phyloP scores from a whole-genome alignment of 192 early-diverging fungal genomes.

The Dissophora ornata region DNA sequence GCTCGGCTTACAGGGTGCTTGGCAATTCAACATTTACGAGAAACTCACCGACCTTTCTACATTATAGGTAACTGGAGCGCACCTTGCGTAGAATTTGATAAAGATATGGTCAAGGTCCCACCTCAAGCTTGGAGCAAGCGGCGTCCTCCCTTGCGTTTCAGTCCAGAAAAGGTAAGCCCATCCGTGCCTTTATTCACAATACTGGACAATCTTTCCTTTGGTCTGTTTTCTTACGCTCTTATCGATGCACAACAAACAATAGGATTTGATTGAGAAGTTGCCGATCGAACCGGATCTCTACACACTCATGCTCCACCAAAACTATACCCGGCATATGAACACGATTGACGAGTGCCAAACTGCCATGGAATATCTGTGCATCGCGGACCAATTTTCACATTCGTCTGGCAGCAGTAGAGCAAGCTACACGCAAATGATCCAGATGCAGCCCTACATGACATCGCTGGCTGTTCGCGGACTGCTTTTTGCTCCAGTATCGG shows the following conservation, averaged over 20 bases:
- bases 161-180: slow-evolving; percentile 42
- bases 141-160: slow-evolving; percentile 33
- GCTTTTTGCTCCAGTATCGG: slow-evolving; percentile 29
- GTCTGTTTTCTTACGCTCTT: too few relatives aligned
- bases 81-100: slow-evolving; percentile 18
- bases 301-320: slow-evolving; percentile 68
- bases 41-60: too few relatives aligned
- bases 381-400: slow-evolving; percentile 55
- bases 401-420: neutral
- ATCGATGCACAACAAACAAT: neutral
- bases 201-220: too few relatives aligned
- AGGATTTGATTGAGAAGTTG: slow-evolving; percentile 59
- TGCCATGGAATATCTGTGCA: slow-evolving; percentile 61
- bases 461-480: slow-evolving; percentile 30
- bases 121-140: slow-evolving; percentile 14
- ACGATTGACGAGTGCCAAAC: slow-evolving; percentile 60
- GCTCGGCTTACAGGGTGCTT: too few relatives aligned
- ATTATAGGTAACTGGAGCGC: slow-evolving; percentile 33
- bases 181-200: too few relatives aligned
- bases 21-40: too few relatives aligned
- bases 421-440: slow-evolving; percentile 31
- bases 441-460: slow-evolving; percentile 52
- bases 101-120: slow-evolving; percentile 24
- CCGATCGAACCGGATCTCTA: slow-evolving; percentile 67
- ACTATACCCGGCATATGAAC: slow-evolving; percentile 62